Evolutionary conservation across 2,329 filamentous ascomycete species (phyloP).

Genomic region (Ceratocystis cacaofunesta): DNA sequence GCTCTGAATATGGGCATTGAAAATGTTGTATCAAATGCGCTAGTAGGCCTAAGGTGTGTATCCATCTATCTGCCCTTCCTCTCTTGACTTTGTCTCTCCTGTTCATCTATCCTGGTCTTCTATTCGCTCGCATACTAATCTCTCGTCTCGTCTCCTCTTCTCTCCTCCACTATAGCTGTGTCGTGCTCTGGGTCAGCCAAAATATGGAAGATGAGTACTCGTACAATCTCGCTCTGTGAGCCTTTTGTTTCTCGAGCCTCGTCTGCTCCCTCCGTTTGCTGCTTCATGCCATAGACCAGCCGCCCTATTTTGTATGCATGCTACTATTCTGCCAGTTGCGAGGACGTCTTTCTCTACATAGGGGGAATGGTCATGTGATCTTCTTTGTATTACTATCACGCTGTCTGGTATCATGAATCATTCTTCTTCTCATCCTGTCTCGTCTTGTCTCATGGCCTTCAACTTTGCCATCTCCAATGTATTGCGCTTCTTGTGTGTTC

Average conservation of each 20-base stretch:
- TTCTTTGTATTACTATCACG: slow-evolving; percentile 6
- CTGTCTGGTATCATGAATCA: slow-evolving; percentile 1
- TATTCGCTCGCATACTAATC: background rate
- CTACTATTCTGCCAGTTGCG: background rate
- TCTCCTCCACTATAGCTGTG: slow-evolving; percentile 31
- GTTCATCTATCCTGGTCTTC: no score
- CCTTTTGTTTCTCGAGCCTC: background rate
- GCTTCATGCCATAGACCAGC: background rate
- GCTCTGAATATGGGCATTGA: slow-evolving; percentile 50
- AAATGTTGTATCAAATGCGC: slow-evolving; percentile 49
- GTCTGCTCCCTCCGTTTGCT: background rate
- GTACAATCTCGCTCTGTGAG: slow-evolving; percentile 48
- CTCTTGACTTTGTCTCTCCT: background rate
- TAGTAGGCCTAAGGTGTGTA: slow-evolving; percentile 45
- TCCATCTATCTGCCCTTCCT: slow-evolving; percentile 1
- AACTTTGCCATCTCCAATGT: no score
- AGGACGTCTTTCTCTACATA: no score
- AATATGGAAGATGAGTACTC: slow-evolving; percentile 61
- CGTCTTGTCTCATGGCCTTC: no score
- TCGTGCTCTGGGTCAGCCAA: slow-evolving; percentile 53
- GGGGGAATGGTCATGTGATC: slow-evolving; percentile 1
- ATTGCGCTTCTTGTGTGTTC: no score
- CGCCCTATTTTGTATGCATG: background rate
- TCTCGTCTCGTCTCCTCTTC: background rate
- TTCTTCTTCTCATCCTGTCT: background rate